Conservation (phyloP, 1,284 basidiomycete species). For the Apiotrichum laibachii region DNA sequence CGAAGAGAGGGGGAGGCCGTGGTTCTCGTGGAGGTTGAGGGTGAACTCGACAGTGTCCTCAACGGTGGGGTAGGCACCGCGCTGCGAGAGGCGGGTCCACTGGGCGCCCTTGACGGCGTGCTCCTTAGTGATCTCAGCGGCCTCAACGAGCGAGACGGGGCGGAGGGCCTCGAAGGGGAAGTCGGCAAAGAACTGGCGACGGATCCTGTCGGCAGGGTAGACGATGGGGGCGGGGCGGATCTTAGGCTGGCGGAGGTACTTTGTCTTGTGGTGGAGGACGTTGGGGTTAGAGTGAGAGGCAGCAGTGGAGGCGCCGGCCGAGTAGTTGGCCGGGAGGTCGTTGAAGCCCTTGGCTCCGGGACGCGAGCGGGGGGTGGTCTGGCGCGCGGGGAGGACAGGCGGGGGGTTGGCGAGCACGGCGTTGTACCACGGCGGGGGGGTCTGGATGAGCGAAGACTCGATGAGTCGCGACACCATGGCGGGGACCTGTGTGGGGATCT, state of each 20-base stretch:
- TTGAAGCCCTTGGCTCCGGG: constrained; percentile 27
- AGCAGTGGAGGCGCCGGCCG: not conserved
- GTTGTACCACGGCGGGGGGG: constrained; percentile 79
- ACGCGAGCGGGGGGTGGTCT: constrained; percentile 59
- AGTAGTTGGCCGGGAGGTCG: constrained; percentile 20
- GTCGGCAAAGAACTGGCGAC: constrained; percentile 89
- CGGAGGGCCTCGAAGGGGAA: constrained; percentile 95
- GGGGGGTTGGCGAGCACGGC: constrained; percentile 86
- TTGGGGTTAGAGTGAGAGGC: not conserved
- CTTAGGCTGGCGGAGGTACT: constrained; percentile 56
- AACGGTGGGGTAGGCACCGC: constrained; percentile 74
- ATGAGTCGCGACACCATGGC: constrained; percentile 81
- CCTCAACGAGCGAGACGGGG: constrained; percentile 73
- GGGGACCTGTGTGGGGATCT: constrained; percentile 83
- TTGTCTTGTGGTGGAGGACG: constrained; percentile 12
- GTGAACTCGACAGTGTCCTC: constrained; percentile 85
- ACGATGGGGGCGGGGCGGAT: constrained; percentile 64
- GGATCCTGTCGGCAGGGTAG: constrained; percentile 81
- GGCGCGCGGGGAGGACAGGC: constrained; percentile 72
- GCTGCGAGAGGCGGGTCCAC: constrained; percentile 76
- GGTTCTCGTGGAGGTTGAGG: constrained; percentile 69
- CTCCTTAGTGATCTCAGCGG: constrained; percentile 52
- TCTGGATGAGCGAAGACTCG: constrained; percentile 64
- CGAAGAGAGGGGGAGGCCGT: constrained; percentile 65
- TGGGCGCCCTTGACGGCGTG: constrained; percentile 60